These are phyloP conservation scores for Bacidia rubella DNA, from an alignment of 495 filamentous ascomycete genomes.

Conservation along the genomic window DNA sequence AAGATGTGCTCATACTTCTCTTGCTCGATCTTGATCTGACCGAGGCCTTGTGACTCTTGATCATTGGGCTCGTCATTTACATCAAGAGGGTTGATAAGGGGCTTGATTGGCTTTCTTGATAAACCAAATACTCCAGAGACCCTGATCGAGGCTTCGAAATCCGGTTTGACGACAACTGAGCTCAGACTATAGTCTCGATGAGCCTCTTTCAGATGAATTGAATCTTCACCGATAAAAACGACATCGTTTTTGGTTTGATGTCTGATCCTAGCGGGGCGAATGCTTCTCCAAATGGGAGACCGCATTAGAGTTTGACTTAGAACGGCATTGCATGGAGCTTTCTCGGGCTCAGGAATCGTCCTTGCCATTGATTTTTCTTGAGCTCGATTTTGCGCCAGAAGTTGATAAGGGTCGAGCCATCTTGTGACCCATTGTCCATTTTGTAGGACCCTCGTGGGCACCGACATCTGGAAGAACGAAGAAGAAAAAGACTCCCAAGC, in stretches of 20 bases:
- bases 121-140: slow-evolving; percentile 25
- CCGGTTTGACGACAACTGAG: slow-evolving; percentile 54
- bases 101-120: slow-evolving; percentile 21
- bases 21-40: not conserved
- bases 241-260: slow-evolving; percentile 64
- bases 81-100: not conserved
- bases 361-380: not conserved
- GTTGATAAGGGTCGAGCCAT: slow-evolving; percentile 30
- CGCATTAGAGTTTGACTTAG: slow-evolving; percentile 63
- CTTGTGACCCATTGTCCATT: slow-evolving; percentile 47
- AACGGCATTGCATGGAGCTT: slow-evolving; percentile 45
- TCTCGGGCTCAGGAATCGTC: slow-evolving; percentile 13
- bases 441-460: slow-evolving; percentile 40
- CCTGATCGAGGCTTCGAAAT: slow-evolving; percentile 53
- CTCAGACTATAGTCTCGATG: slow-evolving; percentile 47
- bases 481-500: not conserved
- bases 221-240: slow-evolving; percentile 52
- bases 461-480: slow-evolving; percentile 16
- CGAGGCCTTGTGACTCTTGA: not conserved
- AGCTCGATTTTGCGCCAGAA: slow-evolving; percentile 20
- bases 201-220: slow-evolving; percentile 48
- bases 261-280: slow-evolving; percentile 67
- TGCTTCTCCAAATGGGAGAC: slow-evolving; percentile 62
- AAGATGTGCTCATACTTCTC: not conserved
- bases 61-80: not conserved